Percentiles rank a stretch among this genome's conserved stretches.
Conservation (phyloP, 306 rosid species). For the Quercus bicolor region DNA sequence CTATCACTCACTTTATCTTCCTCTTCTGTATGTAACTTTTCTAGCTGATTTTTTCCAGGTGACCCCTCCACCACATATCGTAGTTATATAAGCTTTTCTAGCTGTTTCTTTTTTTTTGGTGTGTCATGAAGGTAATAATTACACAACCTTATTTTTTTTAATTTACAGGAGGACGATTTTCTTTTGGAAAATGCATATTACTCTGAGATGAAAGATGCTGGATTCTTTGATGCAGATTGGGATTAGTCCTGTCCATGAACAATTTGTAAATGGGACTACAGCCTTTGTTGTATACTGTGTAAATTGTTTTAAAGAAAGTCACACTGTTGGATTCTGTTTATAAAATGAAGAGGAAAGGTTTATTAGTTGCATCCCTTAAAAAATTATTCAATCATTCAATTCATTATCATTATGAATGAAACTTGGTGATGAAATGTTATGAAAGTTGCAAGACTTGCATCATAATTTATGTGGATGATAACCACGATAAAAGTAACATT, state of each 20-base stretch:
- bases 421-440: too few relatives aligned
- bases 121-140: background rate
- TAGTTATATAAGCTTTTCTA: background rate
- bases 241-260: constrained; percentile 38
- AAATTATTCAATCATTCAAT: too few relatives aligned
- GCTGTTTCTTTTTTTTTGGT: background rate
- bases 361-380: too few relatives aligned
- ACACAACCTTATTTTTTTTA: background rate
- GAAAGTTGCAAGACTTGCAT: too few relatives aligned
- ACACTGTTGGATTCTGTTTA: background rate
- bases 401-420: too few relatives aligned
- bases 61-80: background rate
- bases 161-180: constrained; percentile 65
- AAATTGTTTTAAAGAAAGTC: background rate
- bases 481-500: too few relatives aligned
- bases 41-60: constrained; percentile 76
- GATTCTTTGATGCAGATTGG: constrained; percentile 87
- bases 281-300: constrained; percentile 24
- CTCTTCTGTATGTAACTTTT: constrained; percentile 59
- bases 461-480: too few relatives aligned
- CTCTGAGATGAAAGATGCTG: constrained; percentile 87
- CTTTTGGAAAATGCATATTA: constrained; percentile 73
- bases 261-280: constrained; percentile 20
- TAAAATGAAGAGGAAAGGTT: background rate
- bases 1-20: constrained; percentile 70